Evolutionary conservation across 108 stramenopile species (phyloP), one percentile per base, ranked within the genome.

Genomic region (Cyclotella choctawhatcheeana): DNA sequence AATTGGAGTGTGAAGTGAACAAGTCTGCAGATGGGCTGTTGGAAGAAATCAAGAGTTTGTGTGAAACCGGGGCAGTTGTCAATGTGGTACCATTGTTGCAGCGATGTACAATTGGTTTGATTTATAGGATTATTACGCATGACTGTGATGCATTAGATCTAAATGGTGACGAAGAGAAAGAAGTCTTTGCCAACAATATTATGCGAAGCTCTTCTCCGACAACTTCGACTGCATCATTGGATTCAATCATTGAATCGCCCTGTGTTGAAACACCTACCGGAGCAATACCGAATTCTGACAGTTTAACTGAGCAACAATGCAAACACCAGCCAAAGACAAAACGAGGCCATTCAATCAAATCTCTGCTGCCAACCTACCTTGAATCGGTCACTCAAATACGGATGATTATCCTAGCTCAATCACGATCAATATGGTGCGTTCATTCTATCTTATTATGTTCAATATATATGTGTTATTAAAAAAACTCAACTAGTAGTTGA

Each of bases 361-460:
- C 40, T n/a, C 77, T 86, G 25, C 51, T 94, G 7, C 62, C 86
- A 50, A 58, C 56, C 12, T 97, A 97, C 64, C 69, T 97, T 26
- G 65, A 87, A 22, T 86, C 96, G 2, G 86, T 95, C 10, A 89
- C 88, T 32, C 85, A 87, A 55, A 97, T 97, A 66, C 87, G 96
- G 40, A 93, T 97, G 94, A 90, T 95, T 40, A 76, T 95, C 54
- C 68, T 97, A 59, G 96, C 96, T 12, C 92, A 94, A 80, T 95
- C 96, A 0, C 85, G 96, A 66, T 95, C 92, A 18, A 73, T 94
- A 12, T 95, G 94, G 94, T n/a, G n/a, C n/a, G n/a, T n/a, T n/a
- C n/a, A n/a, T n/a, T n/a, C n/a, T n/a, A n/a, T n/a, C n/a, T n/a
- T n/a, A n/a, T n/a, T n/a, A n/a, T n/a, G n/a, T n/a, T n/a, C n/a